Evolutionary conservation across 208 protist species (phyloP).

Genomic region (Herpetomonas tarakana): DNA sequence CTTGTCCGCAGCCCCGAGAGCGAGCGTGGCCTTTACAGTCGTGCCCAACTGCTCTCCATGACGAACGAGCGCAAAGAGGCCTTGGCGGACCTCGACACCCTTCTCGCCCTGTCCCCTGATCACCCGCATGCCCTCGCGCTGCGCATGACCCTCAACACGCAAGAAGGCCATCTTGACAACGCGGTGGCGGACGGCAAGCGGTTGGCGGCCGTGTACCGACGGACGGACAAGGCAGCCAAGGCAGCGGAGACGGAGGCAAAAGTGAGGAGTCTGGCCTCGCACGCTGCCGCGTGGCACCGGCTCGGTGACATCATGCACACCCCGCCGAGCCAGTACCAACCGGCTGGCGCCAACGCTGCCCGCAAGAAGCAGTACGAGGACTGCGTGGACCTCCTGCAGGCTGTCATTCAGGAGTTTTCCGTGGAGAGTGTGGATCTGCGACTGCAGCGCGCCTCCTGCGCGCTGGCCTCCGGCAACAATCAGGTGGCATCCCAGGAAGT

Average conservation of each 20-base stretch:
- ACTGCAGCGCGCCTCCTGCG: slow-evolving; percentile 77
- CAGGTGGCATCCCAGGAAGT: slow-evolving; percentile 62
- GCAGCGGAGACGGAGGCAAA: slow-evolving; percentile 15
- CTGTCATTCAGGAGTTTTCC: slow-evolving; percentile 62
- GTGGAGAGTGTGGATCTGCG: slow-evolving; percentile 77
- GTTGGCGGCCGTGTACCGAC: slow-evolving; percentile 35
- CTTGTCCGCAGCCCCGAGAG: slow-evolving; percentile 51
- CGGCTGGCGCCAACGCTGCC: slow-evolving; percentile 2
- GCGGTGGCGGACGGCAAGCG: slow-evolving; percentile 42
- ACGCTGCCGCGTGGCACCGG: slow-evolving; percentile 37
- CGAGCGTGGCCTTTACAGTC: slow-evolving; percentile 68
- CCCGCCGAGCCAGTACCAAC: slow-evolving; percentile 11
- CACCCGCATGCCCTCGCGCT: slow-evolving; percentile 49
- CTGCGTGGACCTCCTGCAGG: slow-evolving; percentile 53
- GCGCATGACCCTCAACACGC: slow-evolving; percentile 49
- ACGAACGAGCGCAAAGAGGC: slow-evolving; percentile 41
- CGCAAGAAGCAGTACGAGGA: slow-evolving; percentile 25
- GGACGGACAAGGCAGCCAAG: slow-evolving; percentile 21
- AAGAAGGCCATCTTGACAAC: slow-evolving; percentile 46
- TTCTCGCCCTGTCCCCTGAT: slow-evolving; percentile 37
- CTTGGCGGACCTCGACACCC: slow-evolving; percentile 51
- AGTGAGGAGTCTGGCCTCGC: slow-evolving; percentile 33
- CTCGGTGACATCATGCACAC: slow-evolving; percentile 29
- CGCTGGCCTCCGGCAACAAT: slow-evolving; percentile 54
- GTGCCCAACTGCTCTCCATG: slow-evolving; percentile 73